Evolutionary conservation across 1,139 yeast species (phyloP).

Genomic region (Kodamaea suecica): DNA sequence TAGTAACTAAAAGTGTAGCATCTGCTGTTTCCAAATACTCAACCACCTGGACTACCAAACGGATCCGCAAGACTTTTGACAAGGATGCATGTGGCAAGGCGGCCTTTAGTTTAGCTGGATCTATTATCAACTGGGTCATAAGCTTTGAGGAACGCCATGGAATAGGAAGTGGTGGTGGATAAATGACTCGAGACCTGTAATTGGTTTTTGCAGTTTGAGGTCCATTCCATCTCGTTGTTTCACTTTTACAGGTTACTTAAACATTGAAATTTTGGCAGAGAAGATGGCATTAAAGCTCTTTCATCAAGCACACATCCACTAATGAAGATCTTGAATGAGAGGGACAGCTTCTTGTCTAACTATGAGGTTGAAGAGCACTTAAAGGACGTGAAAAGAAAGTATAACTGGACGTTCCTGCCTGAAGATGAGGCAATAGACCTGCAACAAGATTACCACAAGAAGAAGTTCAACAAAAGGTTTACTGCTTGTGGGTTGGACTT

Average conservation of each 20-base stretch:
- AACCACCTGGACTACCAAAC: slow-evolving; percentile 32
- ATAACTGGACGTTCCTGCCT: slow-evolving; percentile 44
- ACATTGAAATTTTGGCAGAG: too few species aligned
- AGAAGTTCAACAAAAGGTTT: slow-evolving; percentile 40
- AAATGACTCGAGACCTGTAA: too few species aligned
- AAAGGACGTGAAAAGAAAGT: slow-evolving; percentile 44
- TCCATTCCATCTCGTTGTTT: too few species aligned
- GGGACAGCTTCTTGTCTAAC: slow-evolving; percentile 69
- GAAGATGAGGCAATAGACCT: slow-evolving; percentile 31
- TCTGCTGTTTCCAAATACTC: slow-evolving; percentile 11
- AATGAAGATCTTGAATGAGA: slow-evolving; percentile 44
- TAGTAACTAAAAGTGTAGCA: background rate
- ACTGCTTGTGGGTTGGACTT: slow-evolving; percentile 47
- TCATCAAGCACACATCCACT: too few species aligned
- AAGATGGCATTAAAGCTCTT: background rate
- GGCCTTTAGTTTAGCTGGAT: slow-evolving; percentile 22
- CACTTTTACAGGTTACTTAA: too few species aligned
- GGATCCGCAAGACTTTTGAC: slow-evolving; percentile 20
- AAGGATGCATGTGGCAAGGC: slow-evolving; percentile 25
- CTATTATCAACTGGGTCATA: slow-evolving; percentile 32
- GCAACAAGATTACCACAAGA: slow-evolving; percentile 16
- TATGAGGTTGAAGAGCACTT: slow-evolving; percentile 68
- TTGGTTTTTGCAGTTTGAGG: too few species aligned
- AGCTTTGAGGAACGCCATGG: too few species aligned
- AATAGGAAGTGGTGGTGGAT: too few species aligned